phyloP scores from a whole-genome alignment of 768 basidiomycete species.

The Suillus subaureus region DNA sequence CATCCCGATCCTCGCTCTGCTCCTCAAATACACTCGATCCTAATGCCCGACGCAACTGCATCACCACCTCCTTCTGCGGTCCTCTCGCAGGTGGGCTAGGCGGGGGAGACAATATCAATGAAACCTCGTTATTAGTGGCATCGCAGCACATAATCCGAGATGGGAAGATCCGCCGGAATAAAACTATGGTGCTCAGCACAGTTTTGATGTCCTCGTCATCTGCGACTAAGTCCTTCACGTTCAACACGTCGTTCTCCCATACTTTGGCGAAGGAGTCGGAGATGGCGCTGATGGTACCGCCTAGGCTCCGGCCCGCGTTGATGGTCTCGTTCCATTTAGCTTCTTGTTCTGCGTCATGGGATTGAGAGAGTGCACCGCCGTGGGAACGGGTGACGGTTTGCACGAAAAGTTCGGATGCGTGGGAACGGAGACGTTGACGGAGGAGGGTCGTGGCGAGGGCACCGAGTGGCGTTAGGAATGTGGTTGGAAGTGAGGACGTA shows the following conservation, averaged over 20 bases:
- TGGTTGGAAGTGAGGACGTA: constrained; percentile 12
- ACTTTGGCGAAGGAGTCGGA: constrained; percentile 59
- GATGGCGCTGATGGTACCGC: constrained; percentile 56
- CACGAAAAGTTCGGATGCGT: constrained; percentile 60
- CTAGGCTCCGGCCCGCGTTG: constrained; percentile 63
- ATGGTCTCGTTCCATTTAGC: constrained; percentile 51
- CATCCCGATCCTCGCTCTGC: constrained; percentile 33
- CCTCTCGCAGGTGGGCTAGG: constrained; percentile 48
- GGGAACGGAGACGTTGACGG: constrained; percentile 51
- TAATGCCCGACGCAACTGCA: constrained; percentile 55
- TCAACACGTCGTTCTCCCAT: constrained; percentile 44
- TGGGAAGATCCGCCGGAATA: constrained; percentile 65
- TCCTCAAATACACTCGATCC: constrained; percentile 55
- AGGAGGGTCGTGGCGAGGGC: constrained; percentile 54
- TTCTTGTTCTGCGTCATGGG: constrained; percentile 25
- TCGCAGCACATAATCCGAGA: constrained; percentile 22
- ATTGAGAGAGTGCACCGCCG: constrained; percentile 16
- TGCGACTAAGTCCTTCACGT: constrained; percentile 34
- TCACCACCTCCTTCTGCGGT: constrained; percentile 37
- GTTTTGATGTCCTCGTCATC: constrained; percentile 51
- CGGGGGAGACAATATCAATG: constrained; percentile 56
- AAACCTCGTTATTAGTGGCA: constrained; percentile 29
- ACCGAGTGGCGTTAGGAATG: constrained; percentile 42
- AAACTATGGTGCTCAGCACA: constrained; percentile 58
- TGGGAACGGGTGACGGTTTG: constrained; percentile 36